Base-by-base conservation (phyloP, 352 stramenopile species). In the Pythium volutum region DNA sequence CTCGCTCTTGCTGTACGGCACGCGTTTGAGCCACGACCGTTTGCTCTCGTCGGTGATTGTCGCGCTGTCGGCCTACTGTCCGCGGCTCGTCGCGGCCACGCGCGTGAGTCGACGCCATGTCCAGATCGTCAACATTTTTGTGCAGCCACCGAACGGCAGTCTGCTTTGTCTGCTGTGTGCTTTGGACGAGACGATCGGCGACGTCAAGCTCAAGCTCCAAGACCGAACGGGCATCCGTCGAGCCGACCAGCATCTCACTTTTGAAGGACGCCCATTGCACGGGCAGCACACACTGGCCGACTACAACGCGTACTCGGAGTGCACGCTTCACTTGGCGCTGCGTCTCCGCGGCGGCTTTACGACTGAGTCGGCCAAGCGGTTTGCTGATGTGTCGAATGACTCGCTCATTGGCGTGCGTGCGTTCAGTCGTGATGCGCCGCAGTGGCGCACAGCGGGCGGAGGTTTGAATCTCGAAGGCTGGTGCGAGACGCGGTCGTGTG, bases 381-480 rank as follows among this genome's bases (percentile, higher is more conserved):
- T 59, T 27, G 53, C 53, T 10, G 41, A 59, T 20, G 15, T 59
- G 3, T 31, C 53, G 4, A 16, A 56, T 34, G 50, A 56, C 15
- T 47, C 50, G 1, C 25, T 56, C 22, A 2, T 45, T 18, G 14
- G 29, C 16, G 29, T 14, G 29, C 10, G 11, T 29, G 48, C 4
- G 48, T 55, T 55, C 20, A 23, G 9, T n/a, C n/a, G n/a, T 41
- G 18, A 18, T 27, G 67, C 64, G 23, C 64, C 54, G 0, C 14
- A 48, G 26, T 77, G 67, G 60, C 54, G 67, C 9, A n/a, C 31
- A 4, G 50, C 26, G 10, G 25, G 7, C 11, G 53, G 66, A 64
- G 59, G 71, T 0, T 47, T 76, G 0, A 76, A 76, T 23, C 59
- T 78, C 51, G 71, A 78, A 66, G 71, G 67, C 2, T 45, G 26